Conservation (phyloP, 1,284 basidiomycete genomes). For the Apiotrichum domesticum region DNA sequence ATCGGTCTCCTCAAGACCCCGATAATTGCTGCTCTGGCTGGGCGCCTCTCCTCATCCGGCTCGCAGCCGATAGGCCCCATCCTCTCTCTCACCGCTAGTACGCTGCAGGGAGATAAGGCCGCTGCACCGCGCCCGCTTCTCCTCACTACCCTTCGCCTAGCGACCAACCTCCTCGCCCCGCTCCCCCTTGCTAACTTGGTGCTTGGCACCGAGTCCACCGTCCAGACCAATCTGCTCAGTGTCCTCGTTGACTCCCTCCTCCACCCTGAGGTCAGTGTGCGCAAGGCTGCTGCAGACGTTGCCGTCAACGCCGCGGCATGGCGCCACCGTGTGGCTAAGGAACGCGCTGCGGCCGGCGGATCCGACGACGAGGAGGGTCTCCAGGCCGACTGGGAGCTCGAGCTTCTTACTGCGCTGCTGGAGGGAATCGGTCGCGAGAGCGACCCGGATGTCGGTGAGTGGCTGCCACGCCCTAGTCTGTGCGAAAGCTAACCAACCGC, state of each 20-base stretch:
- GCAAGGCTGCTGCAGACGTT: constrained; percentile 71
- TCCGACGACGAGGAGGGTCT: constrained; percentile 41
- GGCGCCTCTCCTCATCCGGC: constrained; percentile 46
- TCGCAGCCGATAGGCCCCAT: constrained; percentile 55
- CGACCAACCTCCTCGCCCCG: constrained; percentile 66
- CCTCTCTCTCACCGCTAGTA: constrained; percentile 46
- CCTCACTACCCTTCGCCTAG: constrained; percentile 64
- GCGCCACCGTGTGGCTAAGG: constrained; percentile 55
- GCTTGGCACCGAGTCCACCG: constrained; percentile 41
- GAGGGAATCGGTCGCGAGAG: constrained; percentile 66
- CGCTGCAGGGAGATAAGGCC: constrained; percentile 1
- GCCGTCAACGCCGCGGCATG: constrained; percentile 67
- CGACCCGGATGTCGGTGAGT: constrained; percentile 71
- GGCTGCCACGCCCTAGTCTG: not conserved
- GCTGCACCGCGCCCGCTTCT: constrained; percentile 50
- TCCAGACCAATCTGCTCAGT: constrained; percentile 46
- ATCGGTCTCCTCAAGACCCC: constrained; percentile 62
- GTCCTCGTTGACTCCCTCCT: constrained; percentile 63
- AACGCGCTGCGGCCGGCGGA: constrained; percentile 28
- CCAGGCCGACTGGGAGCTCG: constrained; percentile 74
- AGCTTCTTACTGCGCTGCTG: constrained; percentile 68
- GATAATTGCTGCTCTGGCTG: constrained; percentile 54
- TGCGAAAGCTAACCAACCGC: not conserved
- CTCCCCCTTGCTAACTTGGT: constrained; percentile 54
- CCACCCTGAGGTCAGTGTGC: constrained; percentile 60